Conservation (phyloP, 352 stramenopile genomes). For the Pythium biforme region DNA sequence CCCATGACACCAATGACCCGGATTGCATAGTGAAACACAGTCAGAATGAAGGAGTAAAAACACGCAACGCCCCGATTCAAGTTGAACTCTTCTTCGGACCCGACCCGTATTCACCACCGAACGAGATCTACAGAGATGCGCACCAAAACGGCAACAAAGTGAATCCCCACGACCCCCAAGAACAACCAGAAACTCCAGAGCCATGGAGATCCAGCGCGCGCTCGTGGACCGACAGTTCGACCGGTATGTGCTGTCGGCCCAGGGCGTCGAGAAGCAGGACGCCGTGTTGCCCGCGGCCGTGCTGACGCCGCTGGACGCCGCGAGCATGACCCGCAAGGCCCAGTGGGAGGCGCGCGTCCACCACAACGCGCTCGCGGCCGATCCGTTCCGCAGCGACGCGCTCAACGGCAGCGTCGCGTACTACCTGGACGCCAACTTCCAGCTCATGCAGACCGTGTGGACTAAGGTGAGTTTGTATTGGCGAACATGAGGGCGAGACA, state of each 20-base stretch:
- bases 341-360: conserved; percentile 73
- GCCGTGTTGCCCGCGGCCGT: conserved; percentile 29
- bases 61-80: conserved; percentile 8
- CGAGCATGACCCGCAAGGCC: conserved; percentile 56
- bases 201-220: conserved; percentile 62
- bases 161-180: neutral
- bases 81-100: conserved; percentile 11
- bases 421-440: conserved; percentile 59
- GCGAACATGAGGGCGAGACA: no score
- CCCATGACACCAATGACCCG: neutral
- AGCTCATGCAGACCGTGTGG: conserved; percentile 56
- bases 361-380: conserved; percentile 56
- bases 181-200: no score
- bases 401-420: conserved; percentile 45
- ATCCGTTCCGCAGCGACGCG: conserved; percentile 53
- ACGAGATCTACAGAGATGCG: conserved; percentile 16
- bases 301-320: conserved; percentile 45
- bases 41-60: conserved; percentile 2
- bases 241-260: conserved; percentile 57
- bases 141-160: conserved; percentile 18
- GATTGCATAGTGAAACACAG: conserved; percentile 9
- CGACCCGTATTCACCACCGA: conserved; percentile 3
- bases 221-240: conserved; percentile 82
- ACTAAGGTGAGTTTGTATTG: conserved; percentile 22
- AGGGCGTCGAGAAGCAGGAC: conserved; percentile 34